These are phyloP conservation scores for Tricholoma terreum DNA, from an alignment of 768 basidiomycete species.

Conservation along the genomic window DNA sequence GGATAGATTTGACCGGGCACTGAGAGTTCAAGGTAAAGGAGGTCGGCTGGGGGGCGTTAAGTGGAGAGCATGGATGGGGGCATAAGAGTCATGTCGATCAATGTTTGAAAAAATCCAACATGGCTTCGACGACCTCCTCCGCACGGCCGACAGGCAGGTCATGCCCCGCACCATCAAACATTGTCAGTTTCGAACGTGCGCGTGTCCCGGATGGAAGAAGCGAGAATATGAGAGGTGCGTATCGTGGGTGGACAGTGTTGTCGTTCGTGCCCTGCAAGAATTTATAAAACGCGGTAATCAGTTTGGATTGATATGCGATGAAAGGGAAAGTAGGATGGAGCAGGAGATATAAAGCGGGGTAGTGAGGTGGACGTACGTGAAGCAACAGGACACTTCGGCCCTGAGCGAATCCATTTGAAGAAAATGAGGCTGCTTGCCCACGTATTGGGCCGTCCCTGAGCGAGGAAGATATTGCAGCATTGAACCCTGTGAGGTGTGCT, in stretches of 20 bases:
- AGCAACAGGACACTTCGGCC: slow-evolving; percentile 54
- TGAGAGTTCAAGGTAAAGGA: too few relatives aligned
- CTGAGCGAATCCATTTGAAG: slow-evolving; percentile 38
- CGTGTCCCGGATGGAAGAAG: slow-evolving; percentile 38
- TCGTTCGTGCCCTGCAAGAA: slow-evolving; percentile 53
- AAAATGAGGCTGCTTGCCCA: slow-evolving; percentile 54
- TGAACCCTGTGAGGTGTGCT: slow-evolving; percentile 71
- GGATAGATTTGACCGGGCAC: too few relatives aligned
- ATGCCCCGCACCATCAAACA: slow-evolving; percentile 51
- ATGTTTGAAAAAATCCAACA: slow-evolving; percentile 30
- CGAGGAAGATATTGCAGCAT: slow-evolving; percentile 73
- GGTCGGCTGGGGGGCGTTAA: too few relatives aligned
- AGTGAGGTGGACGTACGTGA: slow-evolving; percentile 43
- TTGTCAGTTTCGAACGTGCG: slow-evolving; percentile 40
- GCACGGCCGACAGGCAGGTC: slow-evolving; percentile 47
- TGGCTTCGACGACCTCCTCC: slow-evolving; percentile 28
- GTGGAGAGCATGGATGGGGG: too few relatives aligned
- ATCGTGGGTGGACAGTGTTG: slow-evolving; percentile 51
- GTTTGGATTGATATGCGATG: too few relatives aligned
- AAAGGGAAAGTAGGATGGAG: too few relatives aligned
- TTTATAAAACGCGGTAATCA: too few relatives aligned
- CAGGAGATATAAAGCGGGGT: not conserved
- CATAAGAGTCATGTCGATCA: not conserved
- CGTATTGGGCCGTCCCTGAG: slow-evolving; percentile 71
- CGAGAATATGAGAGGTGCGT: slow-evolving; percentile 43